These are phyloP conservation scores for Allium cepa DNA, from an alignment of 106 monocot genomes.

Conservation along the genomic window DNA sequence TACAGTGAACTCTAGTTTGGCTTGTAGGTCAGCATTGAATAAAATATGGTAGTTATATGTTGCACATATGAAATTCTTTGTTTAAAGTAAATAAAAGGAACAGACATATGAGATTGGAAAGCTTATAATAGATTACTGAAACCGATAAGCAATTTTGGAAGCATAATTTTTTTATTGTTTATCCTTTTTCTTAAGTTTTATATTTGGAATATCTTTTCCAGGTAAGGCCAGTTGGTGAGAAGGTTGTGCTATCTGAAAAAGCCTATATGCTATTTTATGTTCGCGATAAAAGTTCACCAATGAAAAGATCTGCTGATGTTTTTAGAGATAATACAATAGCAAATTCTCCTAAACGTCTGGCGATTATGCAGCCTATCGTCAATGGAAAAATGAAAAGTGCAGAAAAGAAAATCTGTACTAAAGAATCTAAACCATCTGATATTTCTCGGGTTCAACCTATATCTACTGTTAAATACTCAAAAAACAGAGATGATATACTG, in stretches of 20 bases:
- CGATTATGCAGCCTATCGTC: not conserved
- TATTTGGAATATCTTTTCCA: slow-evolving; percentile 9
- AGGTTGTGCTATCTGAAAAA: slow-evolving; percentile 75
- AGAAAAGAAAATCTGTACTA: slow-evolving; percentile 15
- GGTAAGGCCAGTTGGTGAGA: slow-evolving; percentile 96
- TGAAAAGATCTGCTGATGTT: slow-evolving; percentile 29
- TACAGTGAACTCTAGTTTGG: too few relatives aligned
- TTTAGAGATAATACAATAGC: slow-evolving; percentile 23
- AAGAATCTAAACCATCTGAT: slow-evolving; percentile 1
- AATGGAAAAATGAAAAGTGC: slow-evolving; percentile 11
- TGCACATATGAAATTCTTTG: too few relatives aligned
- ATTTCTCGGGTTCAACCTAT: not conserved
- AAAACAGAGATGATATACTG: not conserved
- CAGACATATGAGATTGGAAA: too few relatives aligned
- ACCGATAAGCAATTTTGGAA: too few relatives aligned
- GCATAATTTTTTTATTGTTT: too few relatives aligned
- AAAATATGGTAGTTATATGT: too few relatives aligned
- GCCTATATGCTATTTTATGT: slow-evolving; percentile 99
- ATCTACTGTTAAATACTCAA: slow-evolving; percentile 2
- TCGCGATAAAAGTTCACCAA: slow-evolving; percentile 44
- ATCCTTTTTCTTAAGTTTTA: too few relatives aligned
- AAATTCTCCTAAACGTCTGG: slow-evolving; percentile 25
- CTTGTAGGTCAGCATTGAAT: too few relatives aligned
- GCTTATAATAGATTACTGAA: too few relatives aligned
- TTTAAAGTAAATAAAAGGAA: too few relatives aligned